These are phyloP conservation scores for grape (Vitis vinifera) DNA, from an alignment of 164 flowering plant species.

Conservation along the genomic window DNA sequence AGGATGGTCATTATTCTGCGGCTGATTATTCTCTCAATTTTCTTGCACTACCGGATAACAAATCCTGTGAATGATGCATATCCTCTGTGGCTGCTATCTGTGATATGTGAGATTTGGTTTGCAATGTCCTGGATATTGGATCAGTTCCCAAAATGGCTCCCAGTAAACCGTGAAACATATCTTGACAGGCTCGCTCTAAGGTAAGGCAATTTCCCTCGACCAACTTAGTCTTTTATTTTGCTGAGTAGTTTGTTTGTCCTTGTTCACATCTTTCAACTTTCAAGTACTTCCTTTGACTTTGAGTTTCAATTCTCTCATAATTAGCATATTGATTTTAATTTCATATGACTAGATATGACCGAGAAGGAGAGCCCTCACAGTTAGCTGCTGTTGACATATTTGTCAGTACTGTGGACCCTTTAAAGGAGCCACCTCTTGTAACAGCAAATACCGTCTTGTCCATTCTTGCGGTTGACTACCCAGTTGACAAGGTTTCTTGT, in stretches of 20 bases:
- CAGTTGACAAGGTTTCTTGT: slow-evolving; percentile 96
- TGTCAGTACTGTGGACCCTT: slow-evolving; percentile 96
- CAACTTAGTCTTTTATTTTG: background rate
- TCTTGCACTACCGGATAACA: slow-evolving; percentile 86
- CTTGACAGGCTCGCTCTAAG: slow-evolving; percentile 86
- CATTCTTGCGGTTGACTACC: slow-evolving; percentile 93
- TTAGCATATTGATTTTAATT: background rate
- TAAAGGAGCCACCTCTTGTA: slow-evolving; percentile 94
- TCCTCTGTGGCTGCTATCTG: slow-evolving; percentile 84
- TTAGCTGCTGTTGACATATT: slow-evolving; percentile 93
- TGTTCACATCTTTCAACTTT: background rate
- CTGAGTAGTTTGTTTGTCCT: background rate
- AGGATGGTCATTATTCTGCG: slow-evolving; percentile 85
- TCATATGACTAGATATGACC: slow-evolving; percentile 62
- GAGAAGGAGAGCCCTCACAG: slow-evolving; percentile 91
- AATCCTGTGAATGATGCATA: slow-evolving; percentile 84
- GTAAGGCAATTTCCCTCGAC: slow-evolving; percentile 23
- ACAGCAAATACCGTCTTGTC: slow-evolving; percentile 95
- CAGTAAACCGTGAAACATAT: slow-evolving; percentile 90
- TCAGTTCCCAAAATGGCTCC: slow-evolving; percentile 96
- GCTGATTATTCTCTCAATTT: slow-evolving; percentile 69
- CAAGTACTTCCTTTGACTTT: background rate
- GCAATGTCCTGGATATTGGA: slow-evolving; percentile 94
- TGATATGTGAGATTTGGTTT: slow-evolving; percentile 97
- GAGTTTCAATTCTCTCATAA: background rate